Percentiles rank a stretch among this genome's conserved stretches.
These are phyloP conservation scores for Brasilioporus rufonigricans DNA, from an alignment of 768 basidiomycete genomes.

Conservation along the genomic window DNA sequence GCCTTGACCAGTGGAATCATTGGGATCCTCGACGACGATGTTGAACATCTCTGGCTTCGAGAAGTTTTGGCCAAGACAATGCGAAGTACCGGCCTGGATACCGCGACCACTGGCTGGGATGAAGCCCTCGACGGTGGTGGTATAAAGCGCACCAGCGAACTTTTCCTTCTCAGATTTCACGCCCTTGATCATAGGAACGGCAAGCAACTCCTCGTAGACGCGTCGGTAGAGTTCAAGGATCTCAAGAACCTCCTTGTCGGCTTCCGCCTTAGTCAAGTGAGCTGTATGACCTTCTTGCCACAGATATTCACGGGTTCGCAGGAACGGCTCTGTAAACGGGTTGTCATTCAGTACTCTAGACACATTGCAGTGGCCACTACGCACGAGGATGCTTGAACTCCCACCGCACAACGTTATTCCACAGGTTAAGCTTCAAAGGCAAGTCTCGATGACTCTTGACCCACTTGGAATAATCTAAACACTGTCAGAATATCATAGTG, in stretches of 20 bases:
- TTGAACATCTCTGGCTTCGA: slow-evolving; percentile 96
- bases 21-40: slow-evolving; percentile 94
- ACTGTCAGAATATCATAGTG: not conserved
- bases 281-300: slow-evolving; percentile 99
- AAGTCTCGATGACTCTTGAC: slow-evolving; percentile 96
- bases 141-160: slow-evolving; percentile 97
- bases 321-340: slow-evolving; percentile 80
- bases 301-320: slow-evolving; percentile 98
- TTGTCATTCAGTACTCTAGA: not conserved
- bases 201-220: slow-evolving; percentile 95
- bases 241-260: slow-evolving; percentile 86
- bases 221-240: slow-evolving; percentile 95
- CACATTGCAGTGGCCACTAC: slow-evolving; percentile 25
- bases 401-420: slow-evolving; percentile 99
- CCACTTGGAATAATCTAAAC: slow-evolving; percentile 95
- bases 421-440: slow-evolving; percentile 95
- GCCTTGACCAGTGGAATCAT: slow-evolving; percentile 58
- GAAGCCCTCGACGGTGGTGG: slow-evolving; percentile 97
- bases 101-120: slow-evolving; percentile 96
- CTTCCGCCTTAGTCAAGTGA: slow-evolving; percentile 83
- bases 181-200: slow-evolving; percentile 95
- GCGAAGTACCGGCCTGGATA: slow-evolving; percentile 97
- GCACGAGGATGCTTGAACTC: slow-evolving; percentile 98
- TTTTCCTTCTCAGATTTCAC: slow-evolving; percentile 99
- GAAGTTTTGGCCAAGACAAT: slow-evolving; percentile 98